Evolutionary conservation across 148 eudicot genomes (phyloP), one percentile per base, ranked within the genome.

Genomic region (Agrostemma githago): DNA sequence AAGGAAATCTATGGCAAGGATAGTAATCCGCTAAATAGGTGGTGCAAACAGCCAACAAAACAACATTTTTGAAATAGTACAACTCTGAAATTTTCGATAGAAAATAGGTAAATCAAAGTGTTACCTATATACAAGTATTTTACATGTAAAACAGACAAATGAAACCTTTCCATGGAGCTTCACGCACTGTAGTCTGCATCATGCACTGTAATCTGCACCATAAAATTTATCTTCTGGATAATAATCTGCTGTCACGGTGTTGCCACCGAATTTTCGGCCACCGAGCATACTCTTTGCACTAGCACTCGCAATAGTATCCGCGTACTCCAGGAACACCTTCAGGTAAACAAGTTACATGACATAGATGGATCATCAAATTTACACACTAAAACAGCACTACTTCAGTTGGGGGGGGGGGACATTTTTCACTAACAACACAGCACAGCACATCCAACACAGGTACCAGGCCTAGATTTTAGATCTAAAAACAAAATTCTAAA

Each of bases 251-350:
- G 79, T 80, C 66, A 92, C 97, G 34, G 83, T 75, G 67, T 86
- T 92, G 72, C 94, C 92, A 17, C 94, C 94, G 6, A 92, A 92
- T 84, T 89, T 92, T 75, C 97, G 71, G 63, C 97, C 97, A 70
- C 86, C 84, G 21, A 92, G 82, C 66, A 86, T 84, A 61, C 72
- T 84, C 85, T 84, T 89, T n/a, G 97, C 97, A 15, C 77, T 88
- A 15, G 84, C 64, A 82, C 89, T 83, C 5, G 84, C 84, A 1
- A 64, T 59, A 4, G 81, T 53, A 79, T 89, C 94, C 26, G 74
- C 71, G 64, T 89, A 92, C 85, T 92, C 97, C 88, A 92, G 80
- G 78, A 92, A 92, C 62, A 91, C 97, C 97, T 91, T 81, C 66
- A 66, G 16, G 4, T 62, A 43, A 71, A 39, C 5, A 19, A 60